phyloP scores from a whole-genome alignment of 208 protist species.

The Leishmania amazonensis region DNA sequence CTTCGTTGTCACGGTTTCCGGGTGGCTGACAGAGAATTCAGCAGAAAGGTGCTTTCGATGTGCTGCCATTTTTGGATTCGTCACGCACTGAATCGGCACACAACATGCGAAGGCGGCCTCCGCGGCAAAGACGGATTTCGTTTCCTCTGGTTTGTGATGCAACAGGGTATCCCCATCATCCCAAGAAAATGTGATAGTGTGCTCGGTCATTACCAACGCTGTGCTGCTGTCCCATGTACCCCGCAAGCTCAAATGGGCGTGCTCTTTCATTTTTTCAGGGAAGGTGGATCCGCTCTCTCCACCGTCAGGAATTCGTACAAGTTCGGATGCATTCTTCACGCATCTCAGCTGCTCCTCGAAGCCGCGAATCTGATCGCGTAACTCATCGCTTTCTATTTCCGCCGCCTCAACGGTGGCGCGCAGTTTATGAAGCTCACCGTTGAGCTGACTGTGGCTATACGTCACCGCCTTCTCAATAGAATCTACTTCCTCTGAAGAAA shows the following conservation, averaged over 20 bases:
- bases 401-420: background rate
- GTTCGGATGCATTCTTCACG: background rate
- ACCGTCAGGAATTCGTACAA: background rate
- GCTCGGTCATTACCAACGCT: conserved; percentile 36
- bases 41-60: conserved; percentile 27
- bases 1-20: conserved; percentile 14
- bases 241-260: conserved; percentile 21
- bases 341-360: conserved; percentile 12
- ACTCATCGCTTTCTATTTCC: background rate
- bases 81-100: conserved; percentile 40
- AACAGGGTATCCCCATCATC: conserved; percentile 30
- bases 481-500: conserved; percentile 22
- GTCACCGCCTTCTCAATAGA: conserved; percentile 8
- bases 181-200: conserved; percentile 43
- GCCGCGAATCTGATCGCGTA: background rate
- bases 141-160: conserved; percentile 52
- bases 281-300: background rate
- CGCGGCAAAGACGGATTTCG: conserved; percentile 24
- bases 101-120: conserved; percentile 42
- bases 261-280: conserved; percentile 19
- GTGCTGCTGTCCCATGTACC: conserved; percentile 16
- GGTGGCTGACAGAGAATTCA: conserved; percentile 45
- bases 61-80: conserved; percentile 19
- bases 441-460: background rate
- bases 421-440: background rate